Conservation (phyloP, 2,329 filamentous ascomycete species). For the Claviceps sp. region DNA sequence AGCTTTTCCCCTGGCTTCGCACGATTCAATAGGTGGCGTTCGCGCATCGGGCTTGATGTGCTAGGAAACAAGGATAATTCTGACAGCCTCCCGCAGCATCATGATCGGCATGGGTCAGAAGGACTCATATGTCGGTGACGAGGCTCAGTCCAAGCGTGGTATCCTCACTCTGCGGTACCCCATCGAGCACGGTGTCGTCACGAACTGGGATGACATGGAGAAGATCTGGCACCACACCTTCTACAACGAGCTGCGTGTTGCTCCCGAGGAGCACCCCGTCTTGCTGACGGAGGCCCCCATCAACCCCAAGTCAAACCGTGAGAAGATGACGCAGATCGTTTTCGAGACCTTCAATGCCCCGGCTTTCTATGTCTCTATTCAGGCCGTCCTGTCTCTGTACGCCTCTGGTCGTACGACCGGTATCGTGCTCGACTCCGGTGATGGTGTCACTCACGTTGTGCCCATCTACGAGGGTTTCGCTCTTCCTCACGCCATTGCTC, state of each 20-base stretch:
- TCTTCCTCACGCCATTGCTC: conserved; percentile 97
- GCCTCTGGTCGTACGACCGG: conserved; percentile 99
- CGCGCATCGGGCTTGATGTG: not conserved
- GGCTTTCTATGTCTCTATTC: conserved; percentile 99
- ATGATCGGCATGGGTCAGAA: conserved; percentile 99
- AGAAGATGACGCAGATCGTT: conserved; percentile 99
- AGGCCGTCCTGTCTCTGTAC: conserved; percentile 98
- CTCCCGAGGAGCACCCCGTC: conserved; percentile 98
- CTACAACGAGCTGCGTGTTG: conserved; percentile 99
- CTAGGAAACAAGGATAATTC: conserved; percentile 2
- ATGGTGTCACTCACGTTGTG: conserved; percentile 99
- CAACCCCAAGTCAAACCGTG: conserved; percentile 99
- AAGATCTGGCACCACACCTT: conserved; percentile 99
- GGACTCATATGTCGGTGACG: conserved; percentile 99
- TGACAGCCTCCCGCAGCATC: conserved; percentile 51
- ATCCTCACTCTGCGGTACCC: conserved; percentile 98
- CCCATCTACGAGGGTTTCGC: conserved; percentile 99
- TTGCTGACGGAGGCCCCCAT: conserved; percentile 98
- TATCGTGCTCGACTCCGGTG: conserved; percentile 99
- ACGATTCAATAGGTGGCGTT: not conserved
- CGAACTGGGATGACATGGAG: conserved; percentile 99
- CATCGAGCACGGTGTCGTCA: conserved; percentile 99
- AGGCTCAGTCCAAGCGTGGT: conserved; percentile 99
- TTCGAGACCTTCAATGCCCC: conserved; percentile 99
- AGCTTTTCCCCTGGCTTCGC: not conserved